A percentile compares a stretch with the other conserved stretches of the same genome.
These are phyloP conservation scores for Zymoseptoria crescenta DNA, from an alignment of 2,329 filamentous ascomycete species.

Conservation along the genomic window DNA sequence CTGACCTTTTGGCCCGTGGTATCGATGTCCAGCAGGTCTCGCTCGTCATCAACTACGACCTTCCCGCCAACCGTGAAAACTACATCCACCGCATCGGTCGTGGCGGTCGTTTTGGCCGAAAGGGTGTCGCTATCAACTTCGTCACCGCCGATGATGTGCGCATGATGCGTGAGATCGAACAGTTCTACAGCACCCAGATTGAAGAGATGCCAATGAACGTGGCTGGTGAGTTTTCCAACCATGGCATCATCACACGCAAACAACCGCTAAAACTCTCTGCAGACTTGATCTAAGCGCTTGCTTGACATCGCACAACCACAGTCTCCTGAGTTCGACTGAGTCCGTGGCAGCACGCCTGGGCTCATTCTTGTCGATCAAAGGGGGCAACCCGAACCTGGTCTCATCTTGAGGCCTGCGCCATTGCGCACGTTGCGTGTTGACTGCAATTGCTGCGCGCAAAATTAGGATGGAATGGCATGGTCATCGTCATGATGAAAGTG, in stretches of 20 bases:
- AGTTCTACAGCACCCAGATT: conserved; percentile 99
- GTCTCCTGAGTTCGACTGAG: conserved; percentile 18
- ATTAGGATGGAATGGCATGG: conserved; percentile 23
- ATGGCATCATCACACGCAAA: too few relatives aligned
- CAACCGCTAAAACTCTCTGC: conserved; percentile 32
- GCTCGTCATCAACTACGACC: conserved; percentile 99
- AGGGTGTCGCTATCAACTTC: conserved; percentile 99
- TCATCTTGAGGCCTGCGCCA: conserved; percentile 14
- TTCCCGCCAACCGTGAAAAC: conserved; percentile 98
- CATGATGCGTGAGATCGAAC: conserved; percentile 99
- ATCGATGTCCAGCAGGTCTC: conserved; percentile 99
- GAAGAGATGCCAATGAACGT: conserved; percentile 99
- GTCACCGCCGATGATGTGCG: conserved; percentile 97
- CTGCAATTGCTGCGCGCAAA: conserved; percentile 12
- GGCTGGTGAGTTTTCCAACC: conserved; percentile 44
- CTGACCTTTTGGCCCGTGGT: conserved; percentile 95
- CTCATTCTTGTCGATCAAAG: neutral
- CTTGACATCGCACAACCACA: conserved; percentile 8
- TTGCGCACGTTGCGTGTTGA: conserved; percentile 13
- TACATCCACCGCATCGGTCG: conserved; percentile 99
- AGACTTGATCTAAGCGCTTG: conserved; percentile 34
- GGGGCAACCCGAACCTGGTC: conserved; percentile 1
- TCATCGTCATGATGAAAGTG: conserved; percentile 18
- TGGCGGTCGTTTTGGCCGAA: conserved; percentile 98
- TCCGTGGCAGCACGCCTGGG: conserved; percentile 4